Base-by-base conservation (phyloP, 495 filamentous ascomycete species). In the Trichoderma parareesei region DNA sequence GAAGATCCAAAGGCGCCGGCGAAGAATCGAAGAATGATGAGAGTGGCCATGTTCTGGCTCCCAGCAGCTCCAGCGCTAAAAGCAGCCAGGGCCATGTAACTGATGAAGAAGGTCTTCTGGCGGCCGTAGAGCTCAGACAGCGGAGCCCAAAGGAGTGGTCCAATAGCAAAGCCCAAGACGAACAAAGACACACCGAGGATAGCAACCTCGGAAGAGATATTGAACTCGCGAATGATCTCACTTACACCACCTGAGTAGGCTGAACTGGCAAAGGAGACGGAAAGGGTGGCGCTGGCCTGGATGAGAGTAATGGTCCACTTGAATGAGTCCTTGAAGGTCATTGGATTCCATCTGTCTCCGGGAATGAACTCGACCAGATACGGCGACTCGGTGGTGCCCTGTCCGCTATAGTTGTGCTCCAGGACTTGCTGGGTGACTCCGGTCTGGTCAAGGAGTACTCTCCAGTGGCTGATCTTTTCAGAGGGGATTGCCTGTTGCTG, bases 1-100 rank as follows among this genome's bases (percentile, higher is more conserved):
- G 87, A 88, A 2, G 86, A 86, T 38, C 90, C 90, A 72, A 91
- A 90, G n/a, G 88, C 79, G 62, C 90, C 88, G 37, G 87, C 88
- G 63, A 92, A 87, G 80, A 92, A 91, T 33, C 90, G 87, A 38
- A 92, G 81, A 66, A 92, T 83, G 61, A 92, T 76, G 1, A 94
- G 76, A 2, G 86, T 84, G 67, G 82, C 73, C 59, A 86, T 81
- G 67, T 89, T 90, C 65, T 85, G 76, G 1, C 87, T 72, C 14
- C 84, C 82, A 3, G 86, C 83, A 53, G 81, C 81, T 33, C 82
- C 89, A 65, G 83, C 86, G 68, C 84, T 90, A 78, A 93, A 92
- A 0, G 84, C 82, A 20, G 88, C 85, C 38, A 91, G 79, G 33
- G 79, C 79, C 42, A 77, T 68, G 68, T 89, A 88, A 44, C 88